Percentiles rank a stretch among this genome's conserved stretches.
These are phyloP conservation scores for Chlorella ohadii DNA, from an alignment of 139 green algal species.

Conservation along the genomic window DNA sequence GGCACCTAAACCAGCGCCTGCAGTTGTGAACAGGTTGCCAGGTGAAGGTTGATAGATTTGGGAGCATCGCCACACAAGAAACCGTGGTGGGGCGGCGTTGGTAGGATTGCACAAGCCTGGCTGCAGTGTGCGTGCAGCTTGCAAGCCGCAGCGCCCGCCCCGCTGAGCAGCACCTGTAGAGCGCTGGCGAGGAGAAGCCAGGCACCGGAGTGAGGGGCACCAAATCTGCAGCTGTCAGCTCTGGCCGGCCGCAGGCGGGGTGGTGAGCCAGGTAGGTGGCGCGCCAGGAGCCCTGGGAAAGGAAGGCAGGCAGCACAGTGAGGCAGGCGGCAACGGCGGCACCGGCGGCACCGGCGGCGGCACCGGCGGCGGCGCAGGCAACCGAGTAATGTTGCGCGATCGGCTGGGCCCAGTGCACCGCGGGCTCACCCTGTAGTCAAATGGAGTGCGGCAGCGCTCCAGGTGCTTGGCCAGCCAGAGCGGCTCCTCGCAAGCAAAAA, in stretches of 20 bases:
- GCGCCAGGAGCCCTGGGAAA: conserved; percentile 20
- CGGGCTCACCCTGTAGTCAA: conserved; percentile 5
- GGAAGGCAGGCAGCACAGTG: background rate
- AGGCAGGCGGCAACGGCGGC: no score
- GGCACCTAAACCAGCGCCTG: conserved; percentile 37
- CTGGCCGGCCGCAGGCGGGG: background rate
- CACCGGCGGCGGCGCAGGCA: background rate
- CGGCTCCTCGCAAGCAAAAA: conserved; percentile 21
- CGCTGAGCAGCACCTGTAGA: no score
- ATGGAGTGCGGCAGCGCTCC: background rate
- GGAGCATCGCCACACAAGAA: no score
- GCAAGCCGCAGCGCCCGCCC: no score
- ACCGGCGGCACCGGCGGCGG: background rate
- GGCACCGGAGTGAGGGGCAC: background rate
- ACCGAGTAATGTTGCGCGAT: background rate
- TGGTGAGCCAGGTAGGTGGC: conserved; percentile 24
- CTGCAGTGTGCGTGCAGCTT: no score
- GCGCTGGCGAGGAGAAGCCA: conserved; percentile 3
- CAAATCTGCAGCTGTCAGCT: background rate
- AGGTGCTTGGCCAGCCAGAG: conserved; percentile 28
- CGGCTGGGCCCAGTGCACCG: background rate
- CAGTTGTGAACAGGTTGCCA: no score
- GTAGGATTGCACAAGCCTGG: no score
- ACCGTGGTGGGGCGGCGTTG: no score
- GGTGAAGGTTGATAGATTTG: no score